Evolutionary conservation across 768 basidiomycete genomes (phyloP).

Genomic region (Boletus pseudopeckii): DNA sequence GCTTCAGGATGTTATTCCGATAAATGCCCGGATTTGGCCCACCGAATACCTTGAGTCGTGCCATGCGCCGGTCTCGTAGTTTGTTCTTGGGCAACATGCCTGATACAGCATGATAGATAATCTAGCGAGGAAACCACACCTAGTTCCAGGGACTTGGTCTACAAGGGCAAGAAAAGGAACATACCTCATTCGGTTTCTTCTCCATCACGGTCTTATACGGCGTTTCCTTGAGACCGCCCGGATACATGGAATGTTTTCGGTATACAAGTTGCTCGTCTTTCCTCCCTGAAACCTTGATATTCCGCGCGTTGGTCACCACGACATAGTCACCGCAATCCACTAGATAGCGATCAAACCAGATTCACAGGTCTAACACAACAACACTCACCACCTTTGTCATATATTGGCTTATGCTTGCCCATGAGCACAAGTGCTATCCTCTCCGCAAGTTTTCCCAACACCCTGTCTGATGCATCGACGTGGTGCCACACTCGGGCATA

Average conservation of each 20-base stretch:
- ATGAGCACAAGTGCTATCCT: constrained; percentile 93
- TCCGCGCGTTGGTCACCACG: constrained; percentile 84
- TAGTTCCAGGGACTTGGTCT: background rate
- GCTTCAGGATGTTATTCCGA: constrained; percentile 70
- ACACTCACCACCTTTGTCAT: constrained; percentile 79
- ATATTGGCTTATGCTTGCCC: constrained; percentile 99
- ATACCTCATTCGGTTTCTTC: constrained; percentile 84
- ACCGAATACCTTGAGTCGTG: constrained; percentile 85
- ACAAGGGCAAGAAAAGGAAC: constrained; percentile 22
- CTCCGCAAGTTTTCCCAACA: constrained; percentile 93
- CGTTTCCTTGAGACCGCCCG: constrained; percentile 91
- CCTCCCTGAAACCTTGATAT: constrained; percentile 82
- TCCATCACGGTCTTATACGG: constrained; percentile 82
- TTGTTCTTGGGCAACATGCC: constrained; percentile 99
- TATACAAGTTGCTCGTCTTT: constrained; percentile 88
- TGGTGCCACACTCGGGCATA: constrained; percentile 97
- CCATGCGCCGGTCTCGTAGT: constrained; percentile 82
- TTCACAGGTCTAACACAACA: background rate
- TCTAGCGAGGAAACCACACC: constrained; percentile 43
- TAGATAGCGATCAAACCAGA: constrained; percentile 29
- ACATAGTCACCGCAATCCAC: constrained; percentile 99
- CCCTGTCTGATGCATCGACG: constrained; percentile 83
- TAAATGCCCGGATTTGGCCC: constrained; percentile 75
- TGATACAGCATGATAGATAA: constrained; percentile 92
- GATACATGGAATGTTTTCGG: constrained; percentile 87